A percentile compares a stretch with the other conserved stretches of the same genome.
phyloP scores from a whole-genome alignment of 139 green algal species.

The Chlorella ohadii region DNA sequence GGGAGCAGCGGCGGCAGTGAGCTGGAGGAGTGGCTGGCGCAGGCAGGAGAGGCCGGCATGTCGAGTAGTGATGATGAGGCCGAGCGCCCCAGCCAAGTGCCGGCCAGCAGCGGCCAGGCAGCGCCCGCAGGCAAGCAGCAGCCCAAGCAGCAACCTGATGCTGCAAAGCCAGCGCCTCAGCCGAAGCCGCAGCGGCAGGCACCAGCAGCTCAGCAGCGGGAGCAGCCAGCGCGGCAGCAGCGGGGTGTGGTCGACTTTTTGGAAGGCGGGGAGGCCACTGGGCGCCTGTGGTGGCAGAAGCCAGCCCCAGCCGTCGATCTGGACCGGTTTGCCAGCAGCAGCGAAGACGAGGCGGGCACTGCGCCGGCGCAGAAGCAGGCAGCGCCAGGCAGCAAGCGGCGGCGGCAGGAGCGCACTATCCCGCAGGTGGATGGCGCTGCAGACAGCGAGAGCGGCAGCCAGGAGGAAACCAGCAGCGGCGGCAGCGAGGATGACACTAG shows the following conservation, averaged over 20 bases:
- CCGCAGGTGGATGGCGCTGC: conserved; percentile 48
- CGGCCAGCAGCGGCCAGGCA: background rate
- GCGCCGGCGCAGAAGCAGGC: no score
- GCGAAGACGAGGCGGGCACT: conserved; percentile 9
- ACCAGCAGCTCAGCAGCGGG: background rate
- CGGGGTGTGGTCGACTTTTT: conserved; percentile 1
- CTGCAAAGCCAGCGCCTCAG: background rate
- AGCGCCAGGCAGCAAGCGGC: background rate
- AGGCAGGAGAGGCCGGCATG: background rate
- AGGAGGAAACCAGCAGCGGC: background rate
- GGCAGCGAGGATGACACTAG: background rate
- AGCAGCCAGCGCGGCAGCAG: background rate
- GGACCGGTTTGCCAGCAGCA: conserved; percentile 40
- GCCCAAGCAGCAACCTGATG: background rate
- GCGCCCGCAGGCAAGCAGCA: background rate
- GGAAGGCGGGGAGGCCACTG: background rate
- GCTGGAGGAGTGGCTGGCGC: conserved; percentile 12
- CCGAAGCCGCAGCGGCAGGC: background rate
- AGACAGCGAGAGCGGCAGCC: conserved; percentile 15
- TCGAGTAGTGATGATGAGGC: background rate
- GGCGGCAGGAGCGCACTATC: conserved; percentile 9
- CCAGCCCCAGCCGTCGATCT: conserved; percentile 7
- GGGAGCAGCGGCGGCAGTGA: conserved; percentile 29
- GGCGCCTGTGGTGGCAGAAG: conserved; percentile 15
- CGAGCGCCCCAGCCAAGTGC: background rate